These are phyloP conservation scores for Fusarium brachygibbosum DNA, from an alignment of 2,329 filamentous ascomycete species.

Conservation along the genomic window DNA sequence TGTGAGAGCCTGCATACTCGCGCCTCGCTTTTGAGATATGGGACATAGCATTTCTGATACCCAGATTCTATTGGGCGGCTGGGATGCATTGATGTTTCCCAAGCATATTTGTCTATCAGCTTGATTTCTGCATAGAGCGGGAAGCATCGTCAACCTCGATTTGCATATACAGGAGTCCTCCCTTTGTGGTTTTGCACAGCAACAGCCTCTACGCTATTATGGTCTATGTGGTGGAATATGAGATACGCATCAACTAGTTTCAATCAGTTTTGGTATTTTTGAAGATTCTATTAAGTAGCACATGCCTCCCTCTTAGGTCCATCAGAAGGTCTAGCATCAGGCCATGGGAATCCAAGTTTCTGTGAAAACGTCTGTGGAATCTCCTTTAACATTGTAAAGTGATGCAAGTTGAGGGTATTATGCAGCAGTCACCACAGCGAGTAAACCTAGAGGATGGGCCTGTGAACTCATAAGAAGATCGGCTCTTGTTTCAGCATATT, in stretches of 20 bases:
- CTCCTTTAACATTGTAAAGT: no score
- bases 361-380: no score
- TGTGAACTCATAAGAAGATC: no score
- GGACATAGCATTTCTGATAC: background rate
- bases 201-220: background rate
- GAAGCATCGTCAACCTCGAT: background rate
- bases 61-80: background rate
- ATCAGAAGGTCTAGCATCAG: no score
- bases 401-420: no score
- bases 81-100: background rate
- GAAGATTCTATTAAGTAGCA: background rate
- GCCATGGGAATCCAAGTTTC: no score
- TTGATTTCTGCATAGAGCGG: background rate
- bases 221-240: no score
- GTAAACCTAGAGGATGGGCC: no score
- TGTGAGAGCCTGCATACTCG: background rate
- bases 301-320: no score
- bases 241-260: no score
- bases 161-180: background rate
- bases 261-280: background rate
- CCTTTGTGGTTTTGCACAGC: background rate
- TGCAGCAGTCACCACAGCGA: no score
- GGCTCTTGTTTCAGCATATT: no score
- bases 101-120: background rate
- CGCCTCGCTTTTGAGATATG: background rate